Evolutionary conservation across 306 rosid genomes (phyloP), one percentile per base, ranked within the genome.

Genomic region (Hippophae gyantsensis): DNA sequence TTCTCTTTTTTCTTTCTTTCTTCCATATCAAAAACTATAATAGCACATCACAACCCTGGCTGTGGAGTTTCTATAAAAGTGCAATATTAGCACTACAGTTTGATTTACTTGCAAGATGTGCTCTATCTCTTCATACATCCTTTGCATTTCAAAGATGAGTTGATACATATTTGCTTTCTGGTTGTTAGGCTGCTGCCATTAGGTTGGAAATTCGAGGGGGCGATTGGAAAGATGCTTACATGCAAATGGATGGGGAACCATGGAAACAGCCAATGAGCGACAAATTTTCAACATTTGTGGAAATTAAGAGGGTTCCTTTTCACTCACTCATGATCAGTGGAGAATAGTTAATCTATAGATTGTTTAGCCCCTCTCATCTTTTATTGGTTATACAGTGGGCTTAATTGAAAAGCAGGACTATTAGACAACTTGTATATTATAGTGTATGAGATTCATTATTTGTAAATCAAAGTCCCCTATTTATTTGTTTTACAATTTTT

Each of bases 241-340:
- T 93, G 84, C 99, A 93, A 74, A 84, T 93, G 97, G 99, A 93
- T 48, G 99, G 99, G 54, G 99, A 93, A 61, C 99, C 99, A 44
- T 93, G 99, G 99, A 89, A 88, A 69, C 99, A 88, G 74, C 89
- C 89, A 52, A 52, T 84, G 80, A 78, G 62, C 71, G 69, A 77
- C 48, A 82, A 86, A 13, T 84, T 62, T 68, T 86, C 97, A 0
- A 88, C 97, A 2, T 77, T 78, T 10, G 85, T 93, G n/a, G 99
- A 93, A 50, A 93, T 93, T 64, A 88, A 80, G 77, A 85, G 82
- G 77, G 95, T 84, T 76, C 95, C 95, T 54, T 80, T 67, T 70
- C 94, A 86, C 45, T 88, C 97, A 38, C 57, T 64, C 32, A 74
- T 93, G 86, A 81, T 93, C 12, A 68, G 48, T 66, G 97, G 99